Base-by-base conservation (phyloP, 2,329 filamentous ascomycete genomes). In the Curvularia sp. region DNA sequence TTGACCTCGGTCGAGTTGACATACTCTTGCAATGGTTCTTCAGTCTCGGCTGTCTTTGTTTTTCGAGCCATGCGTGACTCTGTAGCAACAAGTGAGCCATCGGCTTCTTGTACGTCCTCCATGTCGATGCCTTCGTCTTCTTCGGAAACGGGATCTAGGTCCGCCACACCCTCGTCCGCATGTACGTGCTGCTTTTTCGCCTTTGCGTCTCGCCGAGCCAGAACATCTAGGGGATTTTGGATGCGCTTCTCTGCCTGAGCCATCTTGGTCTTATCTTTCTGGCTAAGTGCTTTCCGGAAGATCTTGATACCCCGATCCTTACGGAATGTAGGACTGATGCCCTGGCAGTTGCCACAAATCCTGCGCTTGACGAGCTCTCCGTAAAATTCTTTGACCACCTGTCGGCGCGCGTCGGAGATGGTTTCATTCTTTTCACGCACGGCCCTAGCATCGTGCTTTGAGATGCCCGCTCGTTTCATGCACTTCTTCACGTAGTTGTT, bases 261-360 rank as follows among this genome's bases (percentile, higher is more conserved):
- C 90, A 96, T 96, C 61, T 89, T 87, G 41, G 87, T 84, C 74
- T 88, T 87, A 34, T 95, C 88, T 76, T 96, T 96, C 46, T 84
- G 78, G 46, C 84, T 86, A 55, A 97, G 80, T 1, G 90, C 82
- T 73, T 91, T 95, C 74, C 94, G 89, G 77, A 98, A 99, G 53
- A 99, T 93, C 78, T 98, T 99, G 73, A 93, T 90, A 70, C 88
- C 95, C 42, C 90, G 86, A 71, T 99, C 94, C 76, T 96, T 97
- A 68, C 94, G 88, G 78, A 92, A 98, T 2, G 83, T 82, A 10
- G 93, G 93, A 52, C 73, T 76, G 34, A 76, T 62, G 27, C 90
- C 69, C 38, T 67, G 64, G 73, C 87, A 90, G 63, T 82, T 86
- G 39, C 81, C 82, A 78, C 95, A 99, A 70, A 85, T 86, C 68